Base-by-base conservation (phyloP, 108 stramenopile species). In the Discostella stelligeroides region DNA sequence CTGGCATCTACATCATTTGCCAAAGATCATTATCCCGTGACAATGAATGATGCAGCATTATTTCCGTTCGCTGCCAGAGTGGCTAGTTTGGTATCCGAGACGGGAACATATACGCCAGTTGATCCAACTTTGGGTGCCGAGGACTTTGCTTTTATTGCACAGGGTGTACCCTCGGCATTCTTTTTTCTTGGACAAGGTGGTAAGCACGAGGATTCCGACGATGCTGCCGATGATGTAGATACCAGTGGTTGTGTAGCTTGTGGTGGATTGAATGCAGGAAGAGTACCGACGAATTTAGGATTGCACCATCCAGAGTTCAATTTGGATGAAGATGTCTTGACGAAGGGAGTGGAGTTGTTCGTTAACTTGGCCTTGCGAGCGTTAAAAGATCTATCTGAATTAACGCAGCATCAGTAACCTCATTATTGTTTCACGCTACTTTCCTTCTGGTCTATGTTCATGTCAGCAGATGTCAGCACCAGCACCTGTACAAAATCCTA, bases 101-200 rank as follows among this genome's bases (percentile, higher is more conserved):
- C 59, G 24, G 85, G 83, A 6, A 43, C 64, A 6, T 30, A 85
- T 4, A 67, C 65, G 27, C 64, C 72, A 9, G 79, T 87, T 41
- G 88, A 90, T 51, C 93, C 91, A 2, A 94, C 96, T 34, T 94
- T 97, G 92, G 96, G 92, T 8, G 96, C 84, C 4, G 96, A 97
- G 79, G 96, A 97, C 60, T 97, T 97, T 81, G 77, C 86, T 0
- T 97, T 90, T 67, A 56, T 94, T 10, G 90, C 92, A 0, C 84
- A 95, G 43, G 62, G 67, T 14, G 79, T 94, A n/a, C 92, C 92
- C 0, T 73, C 81, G 9, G 84, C 87, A 8, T 96, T 94, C 47
- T 90, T 90, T 54, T 80, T 92, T 53, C 51, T 96, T 45, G 92
- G 92, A 6, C 94, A 92, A 63, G 92, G 92, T 2, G 90, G 85